Evolutionary conservation across 2,329 filamentous ascomycete species (phyloP).

Genomic region (Davidsoniella australis): DNA sequence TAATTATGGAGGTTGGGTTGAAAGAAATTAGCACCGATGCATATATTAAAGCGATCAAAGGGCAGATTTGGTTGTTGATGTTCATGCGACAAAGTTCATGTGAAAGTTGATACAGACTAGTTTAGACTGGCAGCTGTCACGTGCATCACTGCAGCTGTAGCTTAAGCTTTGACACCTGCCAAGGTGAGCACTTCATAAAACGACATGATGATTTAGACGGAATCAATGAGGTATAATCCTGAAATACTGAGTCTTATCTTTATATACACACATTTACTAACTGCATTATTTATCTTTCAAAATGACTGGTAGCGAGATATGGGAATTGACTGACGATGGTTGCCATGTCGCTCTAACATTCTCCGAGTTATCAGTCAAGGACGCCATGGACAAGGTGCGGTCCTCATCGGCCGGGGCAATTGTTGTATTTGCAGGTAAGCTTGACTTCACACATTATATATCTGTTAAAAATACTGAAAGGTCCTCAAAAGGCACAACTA

Average conservation of each 20-base stretch:
- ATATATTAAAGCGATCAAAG: slow-evolving; percentile 13
- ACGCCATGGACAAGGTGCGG: slow-evolving; percentile 49
- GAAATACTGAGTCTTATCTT: no score
- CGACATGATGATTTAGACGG: no score
- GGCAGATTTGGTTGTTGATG: slow-evolving; percentile 11
- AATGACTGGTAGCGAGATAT: slow-evolving; percentile 11
- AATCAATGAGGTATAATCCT: no score
- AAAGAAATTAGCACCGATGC: no score
- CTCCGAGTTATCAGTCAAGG: slow-evolving; percentile 36
- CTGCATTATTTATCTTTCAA: no score
- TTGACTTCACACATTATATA: slow-evolving; percentile 2
- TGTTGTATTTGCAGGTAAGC: slow-evolving; percentile 54
- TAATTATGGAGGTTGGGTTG: no score
- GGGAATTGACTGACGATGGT: slow-evolving; percentile 28
- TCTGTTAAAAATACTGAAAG: slow-evolving; percentile 10
- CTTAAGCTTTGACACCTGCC: not conserved
- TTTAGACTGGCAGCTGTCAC: not conserved
- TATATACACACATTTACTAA: no score
- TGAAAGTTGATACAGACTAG: not conserved
- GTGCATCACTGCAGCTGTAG: not conserved
- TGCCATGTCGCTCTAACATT: slow-evolving; percentile 56
- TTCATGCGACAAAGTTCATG: not conserved
- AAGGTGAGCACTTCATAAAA: not conserved
- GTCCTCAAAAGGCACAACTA: slow-evolving; percentile 45
- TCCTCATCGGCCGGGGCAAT: slow-evolving; percentile 60